Conservation (phyloP, 441 rosid genomes). For the Erodium chrysanthum region DNA sequence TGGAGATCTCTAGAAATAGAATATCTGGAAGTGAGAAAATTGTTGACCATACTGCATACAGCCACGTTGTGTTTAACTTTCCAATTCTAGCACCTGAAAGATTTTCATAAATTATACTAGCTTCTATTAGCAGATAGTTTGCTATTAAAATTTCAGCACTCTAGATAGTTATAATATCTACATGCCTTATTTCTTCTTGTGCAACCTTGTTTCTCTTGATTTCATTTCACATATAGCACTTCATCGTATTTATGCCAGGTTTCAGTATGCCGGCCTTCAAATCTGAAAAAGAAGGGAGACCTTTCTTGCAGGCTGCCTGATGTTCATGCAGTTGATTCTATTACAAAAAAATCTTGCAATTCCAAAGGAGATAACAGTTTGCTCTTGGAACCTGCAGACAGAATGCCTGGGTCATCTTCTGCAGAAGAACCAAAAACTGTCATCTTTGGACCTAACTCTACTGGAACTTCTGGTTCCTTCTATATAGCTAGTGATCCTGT, state of each 20-base stretch:
- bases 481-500: slow-evolving; percentile 26
- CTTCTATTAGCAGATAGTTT: neutral
- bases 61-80: neutral
- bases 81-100: slow-evolving; percentile 1
- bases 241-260: slow-evolving; percentile 22
- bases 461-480: slow-evolving; percentile 25
- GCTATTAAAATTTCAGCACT: neutral
- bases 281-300: slow-evolving; percentile 34
- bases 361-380: slow-evolving; percentile 30
- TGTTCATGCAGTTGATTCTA: slow-evolving; percentile 34
- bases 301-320: slow-evolving; percentile 26
- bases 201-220: neutral
- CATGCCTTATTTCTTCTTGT: slow-evolving; percentile 7
- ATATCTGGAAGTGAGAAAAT: neutral
- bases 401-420: slow-evolving; percentile 28
- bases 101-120: neutral
- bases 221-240: slow-evolving; percentile 4
- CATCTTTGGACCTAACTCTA: slow-evolving; percentile 23
- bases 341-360: slow-evolving; percentile 28
- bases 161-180: neutral
- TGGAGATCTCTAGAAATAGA: neutral
- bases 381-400: slow-evolving; percentile 28
- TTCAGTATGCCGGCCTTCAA: slow-evolving; percentile 28
- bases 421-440: slow-evolving; percentile 26
- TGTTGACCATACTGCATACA: neutral